phyloP scores from a whole-genome alignment of 139 green algal species.

The Choricystis sp. region DNA sequence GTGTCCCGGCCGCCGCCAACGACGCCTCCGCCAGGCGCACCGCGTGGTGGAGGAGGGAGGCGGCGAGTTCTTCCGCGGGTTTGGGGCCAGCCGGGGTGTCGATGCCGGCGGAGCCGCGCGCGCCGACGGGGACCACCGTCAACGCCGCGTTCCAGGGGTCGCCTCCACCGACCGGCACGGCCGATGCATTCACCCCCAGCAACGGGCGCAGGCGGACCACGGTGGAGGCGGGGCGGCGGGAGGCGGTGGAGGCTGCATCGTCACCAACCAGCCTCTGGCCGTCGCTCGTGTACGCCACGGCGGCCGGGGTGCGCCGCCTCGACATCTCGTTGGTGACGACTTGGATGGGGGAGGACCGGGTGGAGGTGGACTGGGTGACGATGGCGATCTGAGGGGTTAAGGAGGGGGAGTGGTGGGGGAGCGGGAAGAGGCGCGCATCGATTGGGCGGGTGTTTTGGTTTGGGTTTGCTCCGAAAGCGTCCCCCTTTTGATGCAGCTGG shows the following conservation, averaged over 20 bases:
- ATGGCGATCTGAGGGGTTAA: not conserved
- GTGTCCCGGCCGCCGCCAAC: conserved; percentile 37
- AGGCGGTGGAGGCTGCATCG: conserved; percentile 54
- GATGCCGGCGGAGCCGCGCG: conserved; percentile 33
- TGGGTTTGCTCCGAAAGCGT: too few species aligned
- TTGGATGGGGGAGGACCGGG: conserved; percentile 56
- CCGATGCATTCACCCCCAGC: conserved; percentile 43
- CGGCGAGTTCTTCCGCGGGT: conserved; percentile 74
- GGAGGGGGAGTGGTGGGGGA: not conserved
- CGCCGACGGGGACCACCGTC: conserved; percentile 33
- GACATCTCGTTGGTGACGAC: conserved; percentile 93
- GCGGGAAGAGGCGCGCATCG: too few species aligned
- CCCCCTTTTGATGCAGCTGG: too few species aligned
- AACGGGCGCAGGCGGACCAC: conserved; percentile 54
- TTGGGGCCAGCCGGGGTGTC: conserved; percentile 15
- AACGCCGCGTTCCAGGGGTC: conserved; percentile 26
- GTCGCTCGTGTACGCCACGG: conserved; percentile 59
- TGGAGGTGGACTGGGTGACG: conserved; percentile 39
- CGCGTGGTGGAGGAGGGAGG: conserved; percentile 75
- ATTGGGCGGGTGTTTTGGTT: too few species aligned
- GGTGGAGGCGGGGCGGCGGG: conserved; percentile 59
- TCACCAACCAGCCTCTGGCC: conserved; percentile 85
- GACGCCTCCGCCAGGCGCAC: conserved; percentile 48
- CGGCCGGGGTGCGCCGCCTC: conserved; percentile 75
- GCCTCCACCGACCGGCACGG: too few species aligned